Evolutionary conservation across 495 filamentous ascomycete genomes (phyloP).

Genomic region (Lichina pygmaea): DNA sequence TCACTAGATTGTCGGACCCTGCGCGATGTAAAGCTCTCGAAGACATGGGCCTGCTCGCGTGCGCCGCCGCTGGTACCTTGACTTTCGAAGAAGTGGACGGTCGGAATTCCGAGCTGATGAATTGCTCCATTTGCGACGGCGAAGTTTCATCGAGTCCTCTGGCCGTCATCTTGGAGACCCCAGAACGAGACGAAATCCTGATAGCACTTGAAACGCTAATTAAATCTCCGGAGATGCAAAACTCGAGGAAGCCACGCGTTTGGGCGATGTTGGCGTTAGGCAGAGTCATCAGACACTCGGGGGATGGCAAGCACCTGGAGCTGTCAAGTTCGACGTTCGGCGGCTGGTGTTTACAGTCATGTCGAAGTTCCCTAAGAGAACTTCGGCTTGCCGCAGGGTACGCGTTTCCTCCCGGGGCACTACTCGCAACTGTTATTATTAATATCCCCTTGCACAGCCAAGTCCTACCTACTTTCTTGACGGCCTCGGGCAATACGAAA

Average conservation of each 20-base stretch:
- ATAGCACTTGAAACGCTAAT: slow-evolving; percentile 27
- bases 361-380: slow-evolving; percentile 64
- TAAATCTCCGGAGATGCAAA: slow-evolving; percentile 26
- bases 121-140: slow-evolving; percentile 2
- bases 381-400: slow-evolving; percentile 57
- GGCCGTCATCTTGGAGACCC: slow-evolving; percentile 5
- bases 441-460: slow-evolving; percentile 17
- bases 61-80: slow-evolving; percentile 2
- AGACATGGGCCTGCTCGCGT: neutral
- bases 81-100: neutral
- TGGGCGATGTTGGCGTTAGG: slow-evolving; percentile 44
- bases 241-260: slow-evolving; percentile 33
- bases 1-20: neutral
- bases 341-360: slow-evolving; percentile 53
- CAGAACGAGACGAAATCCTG: slow-evolving; percentile 19
- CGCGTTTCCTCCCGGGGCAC: neutral
- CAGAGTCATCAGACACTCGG: slow-evolving; percentile 36
- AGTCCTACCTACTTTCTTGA: slow-evolving; percentile 37
- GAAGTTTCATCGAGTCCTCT: neutral
- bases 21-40: slow-evolving; percentile 1
- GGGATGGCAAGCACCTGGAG: slow-evolving; percentile 27
- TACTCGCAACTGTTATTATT: neutral
- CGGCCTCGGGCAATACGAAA: slow-evolving; percentile 16
- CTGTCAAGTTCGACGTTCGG: slow-evolving; percentile 37
- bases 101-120: neutral